Evolutionary conservation across 2,329 filamentous ascomycete genomes (phyloP).

Genomic region (Alternaria viburni): DNA sequence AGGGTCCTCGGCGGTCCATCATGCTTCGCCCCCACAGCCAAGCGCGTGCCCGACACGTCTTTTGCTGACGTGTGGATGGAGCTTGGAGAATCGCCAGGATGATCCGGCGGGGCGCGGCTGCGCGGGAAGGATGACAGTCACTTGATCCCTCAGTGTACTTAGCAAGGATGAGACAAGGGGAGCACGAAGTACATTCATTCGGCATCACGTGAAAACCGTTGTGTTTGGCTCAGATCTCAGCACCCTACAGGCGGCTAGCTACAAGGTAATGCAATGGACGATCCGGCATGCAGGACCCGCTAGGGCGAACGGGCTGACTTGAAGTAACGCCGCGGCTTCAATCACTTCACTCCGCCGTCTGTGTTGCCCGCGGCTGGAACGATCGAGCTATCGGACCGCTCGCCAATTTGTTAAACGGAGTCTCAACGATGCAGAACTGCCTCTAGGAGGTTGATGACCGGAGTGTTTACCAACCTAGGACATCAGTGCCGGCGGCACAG

Average conservation of each 20-base stretch:
- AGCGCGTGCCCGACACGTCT: constrained; percentile 33
- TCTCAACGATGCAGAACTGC: background rate
- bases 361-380: constrained; percentile 2
- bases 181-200: background rate
- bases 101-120: constrained; percentile 30
- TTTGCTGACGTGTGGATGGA: constrained; percentile 26
- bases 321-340: background rate
- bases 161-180: constrained; percentile 5
- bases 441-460: constrained; percentile 1
- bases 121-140: constrained; percentile 44
- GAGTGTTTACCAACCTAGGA: constrained; percentile 7
- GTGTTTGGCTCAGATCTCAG: background rate
- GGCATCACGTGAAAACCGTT: constrained; percentile 2
- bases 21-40: constrained; percentile 32
- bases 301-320: background rate
- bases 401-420: background rate
- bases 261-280: background rate
- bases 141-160: constrained; percentile 24
- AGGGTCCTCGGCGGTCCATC: background rate
- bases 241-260: background rate
- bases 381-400: constrained; percentile 5
- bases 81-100: constrained; percentile 28
- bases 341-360: background rate
- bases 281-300: background rate
- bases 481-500: constrained; percentile 12